Percentiles rank a stretch among this genome's conserved stretches.
These are phyloP conservation scores for Turritis glabra DNA, from an alignment of 345 rosid genomes.

Conservation along the genomic window DNA sequence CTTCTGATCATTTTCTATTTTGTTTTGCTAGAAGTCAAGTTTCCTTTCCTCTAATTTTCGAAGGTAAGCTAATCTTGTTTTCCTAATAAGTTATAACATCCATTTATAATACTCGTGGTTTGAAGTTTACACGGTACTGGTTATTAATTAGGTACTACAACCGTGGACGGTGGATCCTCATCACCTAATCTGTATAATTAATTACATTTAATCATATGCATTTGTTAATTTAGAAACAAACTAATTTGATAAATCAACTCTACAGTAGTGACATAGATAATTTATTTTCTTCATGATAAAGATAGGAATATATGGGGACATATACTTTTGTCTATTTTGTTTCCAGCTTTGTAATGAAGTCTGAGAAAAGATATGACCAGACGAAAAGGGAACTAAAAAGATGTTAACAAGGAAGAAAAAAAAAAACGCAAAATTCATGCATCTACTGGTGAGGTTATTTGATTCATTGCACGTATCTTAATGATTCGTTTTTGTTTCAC, in stretches of 20 bases:
- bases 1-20: not conserved
- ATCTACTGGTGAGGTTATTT: constrained; percentile 22
- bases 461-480: constrained; percentile 34
- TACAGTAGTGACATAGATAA: not conserved
- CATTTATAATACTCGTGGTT: not conserved
- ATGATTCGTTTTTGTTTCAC: constrained; percentile 16
- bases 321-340: constrained; percentile 22
- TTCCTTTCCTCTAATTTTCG: not conserved
- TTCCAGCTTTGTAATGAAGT: constrained; percentile 10
- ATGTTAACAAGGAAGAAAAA: not conserved
- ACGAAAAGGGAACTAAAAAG: constrained; percentile 7
- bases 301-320: constrained; percentile 7
- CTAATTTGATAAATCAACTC: not conserved
- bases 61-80: not conserved
- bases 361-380: constrained; percentile 30
- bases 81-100: not conserved
- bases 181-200: not conserved
- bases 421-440: constrained; percentile 17
- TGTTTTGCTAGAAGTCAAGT: not conserved
- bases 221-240: not conserved
- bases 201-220: not conserved
- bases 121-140: not conserved
- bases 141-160: not conserved
- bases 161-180: constrained; percentile 1
- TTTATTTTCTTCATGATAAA: constrained; percentile 12